A percentile compares a stretch with the other conserved stretches of the same genome.
phyloP scores from a whole-genome alignment of 1,139 yeast genomes.

The Geotrichum candidum region DNA sequence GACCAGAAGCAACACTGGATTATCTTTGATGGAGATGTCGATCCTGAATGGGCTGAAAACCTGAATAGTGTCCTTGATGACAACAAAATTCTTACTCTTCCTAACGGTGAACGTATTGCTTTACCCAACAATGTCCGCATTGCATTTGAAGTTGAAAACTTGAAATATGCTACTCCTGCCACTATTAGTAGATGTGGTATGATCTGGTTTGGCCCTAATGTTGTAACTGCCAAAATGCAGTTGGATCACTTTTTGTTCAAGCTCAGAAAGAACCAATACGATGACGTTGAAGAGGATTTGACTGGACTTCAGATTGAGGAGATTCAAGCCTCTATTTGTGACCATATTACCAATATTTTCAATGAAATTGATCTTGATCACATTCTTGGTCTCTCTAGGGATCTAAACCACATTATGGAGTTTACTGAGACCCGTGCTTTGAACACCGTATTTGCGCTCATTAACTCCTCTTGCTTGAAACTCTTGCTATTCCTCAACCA shows the following conservation, averaged over 20 bases:
- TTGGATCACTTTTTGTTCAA: constrained; percentile 23
- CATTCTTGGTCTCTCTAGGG: constrained; percentile 25
- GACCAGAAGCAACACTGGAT: constrained; percentile 60
- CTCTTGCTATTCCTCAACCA: constrained; percentile 23
- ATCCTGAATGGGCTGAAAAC: constrained; percentile 92
- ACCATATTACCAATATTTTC: constrained; percentile 17
- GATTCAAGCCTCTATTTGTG: constrained; percentile 16
- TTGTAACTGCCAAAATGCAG: constrained; percentile 33
- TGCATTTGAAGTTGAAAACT: constrained; percentile 68
- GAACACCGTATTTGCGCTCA: constrained; percentile 36
- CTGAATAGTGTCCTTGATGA: constrained; percentile 89
- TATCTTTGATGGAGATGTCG: constrained; percentile 88
- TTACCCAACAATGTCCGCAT: constrained; percentile 61
- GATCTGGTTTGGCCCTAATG: constrained; percentile 56
- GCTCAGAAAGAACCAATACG: constrained; percentile 22
- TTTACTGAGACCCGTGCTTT: constrained; percentile 40
- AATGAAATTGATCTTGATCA: constrained; percentile 21
- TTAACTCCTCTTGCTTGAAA: constrained; percentile 25
- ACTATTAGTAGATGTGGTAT: constrained; percentile 92
- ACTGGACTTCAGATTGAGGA: constrained; percentile 16
- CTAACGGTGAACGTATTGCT: constrained; percentile 79
- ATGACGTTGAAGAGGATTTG: constrained; percentile 32
- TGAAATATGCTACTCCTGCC: constrained; percentile 75
- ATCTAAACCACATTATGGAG: constrained; percentile 51
- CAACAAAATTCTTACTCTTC: constrained; percentile 70